phyloP scores from a whole-genome alignment of 2,329 filamentous ascomycete species.

The Byssochlamys sp. region DNA sequence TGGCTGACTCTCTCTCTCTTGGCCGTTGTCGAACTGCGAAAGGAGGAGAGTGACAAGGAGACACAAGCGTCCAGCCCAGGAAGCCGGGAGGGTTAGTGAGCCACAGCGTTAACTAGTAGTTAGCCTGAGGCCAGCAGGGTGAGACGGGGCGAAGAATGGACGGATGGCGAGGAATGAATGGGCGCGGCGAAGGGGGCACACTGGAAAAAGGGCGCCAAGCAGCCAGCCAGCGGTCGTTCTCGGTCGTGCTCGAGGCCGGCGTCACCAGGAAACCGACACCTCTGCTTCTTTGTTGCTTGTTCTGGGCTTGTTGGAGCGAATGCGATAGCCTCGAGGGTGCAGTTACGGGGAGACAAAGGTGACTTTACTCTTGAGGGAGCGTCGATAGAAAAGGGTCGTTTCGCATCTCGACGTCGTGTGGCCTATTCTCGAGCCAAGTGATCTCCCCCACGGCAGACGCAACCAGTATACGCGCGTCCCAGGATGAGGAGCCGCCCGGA shows the following conservation, averaged over 20 bases:
- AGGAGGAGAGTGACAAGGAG: background rate
- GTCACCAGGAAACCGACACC: slow-evolving; percentile 1
- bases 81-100: slow-evolving; percentile 3
- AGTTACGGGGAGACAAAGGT: background rate
- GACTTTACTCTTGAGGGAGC: background rate
- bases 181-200: background rate
- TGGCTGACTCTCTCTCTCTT: background rate
- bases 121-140: slow-evolving; percentile 6
- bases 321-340: background rate
- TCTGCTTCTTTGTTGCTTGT: background rate
- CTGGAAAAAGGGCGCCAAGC: background rate
- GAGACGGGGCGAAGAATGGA: slow-evolving; percentile 5
- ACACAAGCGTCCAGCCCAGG: background rate
- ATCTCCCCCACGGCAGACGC: background rate
- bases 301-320: background rate
- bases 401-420: background rate
- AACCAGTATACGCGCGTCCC: background rate
- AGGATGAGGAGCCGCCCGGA: background rate
- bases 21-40: background rate
- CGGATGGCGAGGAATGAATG: background rate
- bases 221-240: background rate
- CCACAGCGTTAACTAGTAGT: background rate
- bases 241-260: background rate
- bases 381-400: background rate
- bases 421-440: background rate